These are phyloP conservation scores for Globisporangium paddicum DNA, from an alignment of 352 stramenopile species.

Conservation along the genomic window DNA sequence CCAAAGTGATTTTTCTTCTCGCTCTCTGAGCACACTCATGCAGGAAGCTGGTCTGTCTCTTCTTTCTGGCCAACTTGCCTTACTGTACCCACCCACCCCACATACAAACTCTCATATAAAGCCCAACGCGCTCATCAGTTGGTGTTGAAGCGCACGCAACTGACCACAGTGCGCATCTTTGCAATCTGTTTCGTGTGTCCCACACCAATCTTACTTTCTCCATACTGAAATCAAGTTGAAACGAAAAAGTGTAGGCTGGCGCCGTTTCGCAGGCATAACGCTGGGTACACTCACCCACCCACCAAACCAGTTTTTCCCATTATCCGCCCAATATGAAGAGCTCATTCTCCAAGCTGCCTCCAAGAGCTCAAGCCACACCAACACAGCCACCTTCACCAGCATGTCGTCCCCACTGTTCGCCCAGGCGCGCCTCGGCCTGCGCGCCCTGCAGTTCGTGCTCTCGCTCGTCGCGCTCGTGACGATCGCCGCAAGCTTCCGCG, in stretches of 20 bases:
- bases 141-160: background rate
- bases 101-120: conserved; percentile 4
- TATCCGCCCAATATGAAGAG: background rate
- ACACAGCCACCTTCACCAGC: background rate
- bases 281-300: background rate
- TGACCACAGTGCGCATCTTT: conserved; percentile 4
- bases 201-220: background rate
- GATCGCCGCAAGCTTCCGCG: conserved; percentile 31
- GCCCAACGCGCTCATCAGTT: background rate
- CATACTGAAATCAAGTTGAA: background rate
- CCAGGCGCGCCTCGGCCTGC: conserved; percentile 22
- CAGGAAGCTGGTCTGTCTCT: background rate
- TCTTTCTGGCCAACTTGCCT: no score
- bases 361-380: background rate
- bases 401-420: background rate
- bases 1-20: background rate
- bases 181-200: background rate
- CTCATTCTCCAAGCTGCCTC: background rate
- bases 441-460: conserved; percentile 48
- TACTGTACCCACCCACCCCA: background rate
- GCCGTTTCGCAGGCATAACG: background rate
- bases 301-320: background rate
- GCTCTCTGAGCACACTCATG: background rate
- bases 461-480: conserved; percentile 49
- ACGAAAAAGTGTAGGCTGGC: conserved; percentile 7